Conservation (phyloP, 2,329 filamentous ascomycete species). For the Exophiala sideris region DNA sequence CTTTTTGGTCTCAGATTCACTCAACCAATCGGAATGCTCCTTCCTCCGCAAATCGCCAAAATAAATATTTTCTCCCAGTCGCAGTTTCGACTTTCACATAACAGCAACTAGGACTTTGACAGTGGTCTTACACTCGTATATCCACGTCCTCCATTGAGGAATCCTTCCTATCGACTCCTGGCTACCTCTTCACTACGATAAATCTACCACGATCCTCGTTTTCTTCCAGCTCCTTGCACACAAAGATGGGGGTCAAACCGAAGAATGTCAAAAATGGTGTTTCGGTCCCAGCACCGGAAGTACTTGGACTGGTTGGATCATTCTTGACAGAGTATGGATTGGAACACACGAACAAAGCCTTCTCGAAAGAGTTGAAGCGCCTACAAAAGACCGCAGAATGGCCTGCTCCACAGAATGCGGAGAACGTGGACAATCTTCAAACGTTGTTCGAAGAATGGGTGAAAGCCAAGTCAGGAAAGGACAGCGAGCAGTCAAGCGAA, state of each 20-base stretch:
- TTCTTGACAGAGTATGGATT: conserved; percentile 69
- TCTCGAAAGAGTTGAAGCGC: conserved; percentile 60
- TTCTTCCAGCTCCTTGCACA: too few species aligned
- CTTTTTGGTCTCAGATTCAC: too few species aligned
- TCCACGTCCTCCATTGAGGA: too few species aligned
- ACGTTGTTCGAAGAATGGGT: conserved; percentile 28
- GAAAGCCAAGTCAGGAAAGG: conserved; percentile 19
- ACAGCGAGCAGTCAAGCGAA: neutral
- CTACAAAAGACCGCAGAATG: conserved; percentile 43
- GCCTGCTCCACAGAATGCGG: conserved; percentile 20
- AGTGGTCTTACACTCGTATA: too few species aligned
- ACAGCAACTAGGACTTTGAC: too few species aligned
- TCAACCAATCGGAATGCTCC: too few species aligned
- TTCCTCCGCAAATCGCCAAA: too few species aligned
- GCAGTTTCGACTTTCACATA: too few species aligned
- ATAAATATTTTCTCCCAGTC: too few species aligned
- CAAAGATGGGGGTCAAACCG: conserved; percentile 24
- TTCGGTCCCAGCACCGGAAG: conserved; percentile 53
- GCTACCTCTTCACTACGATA: too few species aligned
- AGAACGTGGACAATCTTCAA: conserved; percentile 22
- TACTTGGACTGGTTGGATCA: conserved; percentile 63
- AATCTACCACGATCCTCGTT: neutral
- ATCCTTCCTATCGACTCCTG: too few species aligned
- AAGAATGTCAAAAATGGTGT: conserved; percentile 21
- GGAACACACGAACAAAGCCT: conserved; percentile 57